Base-by-base conservation (phyloP, 169 alveolate species). In the Eimeria praecox region DNA sequence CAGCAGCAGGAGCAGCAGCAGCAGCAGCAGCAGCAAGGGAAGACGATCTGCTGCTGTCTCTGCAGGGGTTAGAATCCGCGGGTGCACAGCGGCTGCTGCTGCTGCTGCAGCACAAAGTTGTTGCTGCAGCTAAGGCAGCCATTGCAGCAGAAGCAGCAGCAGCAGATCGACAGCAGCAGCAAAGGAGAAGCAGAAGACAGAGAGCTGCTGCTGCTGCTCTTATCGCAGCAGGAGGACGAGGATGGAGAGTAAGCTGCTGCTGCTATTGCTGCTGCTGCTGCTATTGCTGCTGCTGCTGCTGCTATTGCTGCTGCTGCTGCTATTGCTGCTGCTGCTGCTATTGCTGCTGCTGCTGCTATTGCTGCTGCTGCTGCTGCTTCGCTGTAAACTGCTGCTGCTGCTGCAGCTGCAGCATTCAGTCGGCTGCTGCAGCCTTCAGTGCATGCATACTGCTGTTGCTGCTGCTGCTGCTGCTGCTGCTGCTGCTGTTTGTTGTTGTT, bases 21-120 rank as follows among this genome's bases (percentile, higher is more conserved):
- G 86, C 86, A 40, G 86, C 86, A 40, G 56, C 54, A 9, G 59
- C 86, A 40, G 86, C 38, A 46, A n/a, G 12, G 12, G 71, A 30
- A 3, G 42, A 46, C 40, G 30, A 42, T 30, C 90, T 49, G 64
- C 90, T 80, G 71, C 90, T 80, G 90, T 46, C 69, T 49, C 71
- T 80, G 42, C 49, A 49, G 71, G 69, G 90, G 38, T 5, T 42
- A 22, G 90, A 80, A 46, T 54, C 90, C 14, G 90, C 69, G 4
- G 90, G 90, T 1, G 71, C 69, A 3, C 71, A 80, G 90, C 90
- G 71, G 44, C 69, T 80, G 90, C 90, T 80, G 90, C 71, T 80
- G 64, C 69, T 80, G 90, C 90, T 80, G 90, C 90, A 80, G 90
- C 90, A 24, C 69, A 80, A 80, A 59, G 90, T 80, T 54, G 44